A percentile compares a stretch with the other conserved stretches of the same genome.
These are phyloP conservation scores for Fraxinus angustifolia DNA, from an alignment of 305 asterid species.

Conservation along the genomic window DNA sequence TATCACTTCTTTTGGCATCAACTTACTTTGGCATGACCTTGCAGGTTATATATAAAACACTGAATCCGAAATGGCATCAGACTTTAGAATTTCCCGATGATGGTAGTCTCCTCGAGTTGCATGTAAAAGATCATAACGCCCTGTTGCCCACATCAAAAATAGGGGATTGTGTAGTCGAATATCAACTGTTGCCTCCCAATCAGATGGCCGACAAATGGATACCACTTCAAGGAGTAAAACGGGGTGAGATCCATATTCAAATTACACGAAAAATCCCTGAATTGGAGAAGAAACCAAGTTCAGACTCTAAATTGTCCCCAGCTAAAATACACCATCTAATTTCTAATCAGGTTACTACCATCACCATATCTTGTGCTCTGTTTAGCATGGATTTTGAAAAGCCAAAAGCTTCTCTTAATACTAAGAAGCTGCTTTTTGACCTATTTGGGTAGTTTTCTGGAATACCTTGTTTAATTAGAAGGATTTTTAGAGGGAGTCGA, in stretches of 20 bases:
- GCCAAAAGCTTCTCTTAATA: not conserved
- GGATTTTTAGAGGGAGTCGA: not conserved
- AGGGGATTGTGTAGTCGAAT: constrained; percentile 85
- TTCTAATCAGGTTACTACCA: constrained; percentile 58
- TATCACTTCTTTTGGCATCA: not conserved
- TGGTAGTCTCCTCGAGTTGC: constrained; percentile 78
- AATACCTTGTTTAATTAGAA: not conserved
- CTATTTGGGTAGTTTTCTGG: not conserved
- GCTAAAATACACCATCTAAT: constrained; percentile 50
- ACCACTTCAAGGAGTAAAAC: constrained; percentile 89
- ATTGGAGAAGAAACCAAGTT: constrained; percentile 45
- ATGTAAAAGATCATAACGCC: constrained; percentile 83
- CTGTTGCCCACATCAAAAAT: constrained; percentile 74
- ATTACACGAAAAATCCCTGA: constrained; percentile 73
- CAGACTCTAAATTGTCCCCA: constrained; percentile 60
- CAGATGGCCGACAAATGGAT: constrained; percentile 93
- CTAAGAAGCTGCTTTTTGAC: not conserved
- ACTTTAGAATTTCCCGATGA: constrained; percentile 88
- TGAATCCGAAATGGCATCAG: constrained; percentile 89
- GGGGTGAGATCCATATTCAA: constrained; percentile 88
- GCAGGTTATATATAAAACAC: constrained; percentile 74
- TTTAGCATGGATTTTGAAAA: not conserved
- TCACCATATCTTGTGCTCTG: not conserved
- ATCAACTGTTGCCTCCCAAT: constrained; percentile 81
- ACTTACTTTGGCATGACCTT: not conserved